Percentiles rank a stretch among this genome's conserved stretches.
phyloP scores from a whole-genome alignment of 129 eudicot genomes.

The Pulicaria dysenterica region DNA sequence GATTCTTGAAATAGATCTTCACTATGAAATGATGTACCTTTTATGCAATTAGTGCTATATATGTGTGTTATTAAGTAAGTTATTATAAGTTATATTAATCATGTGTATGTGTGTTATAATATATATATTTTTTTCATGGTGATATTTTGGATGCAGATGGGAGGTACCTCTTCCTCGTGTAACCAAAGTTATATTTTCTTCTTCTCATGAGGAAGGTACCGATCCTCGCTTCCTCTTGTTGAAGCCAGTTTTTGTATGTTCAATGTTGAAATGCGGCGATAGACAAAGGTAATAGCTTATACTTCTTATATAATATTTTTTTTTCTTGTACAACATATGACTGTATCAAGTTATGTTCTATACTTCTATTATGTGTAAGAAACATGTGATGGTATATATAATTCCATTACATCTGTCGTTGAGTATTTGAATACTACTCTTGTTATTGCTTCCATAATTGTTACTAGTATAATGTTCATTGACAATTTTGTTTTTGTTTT shows the following conservation, averaged over 20 bases:
- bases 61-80: not conserved
- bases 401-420: not conserved
- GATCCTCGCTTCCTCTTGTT: slow-evolving; percentile 91
- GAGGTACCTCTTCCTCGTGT: slow-evolving; percentile 75
- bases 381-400: slow-evolving; percentile 10
- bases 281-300: slow-evolving; percentile 64
- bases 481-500: not conserved
- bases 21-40: too few species aligned
- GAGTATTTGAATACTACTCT: not conserved
- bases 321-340: not conserved
- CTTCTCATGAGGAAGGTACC: slow-evolving; percentile 46
- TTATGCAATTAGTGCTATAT: too few species aligned
- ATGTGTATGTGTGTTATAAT: too few species aligned
- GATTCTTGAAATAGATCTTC: too few species aligned
- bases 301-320: not conserved
- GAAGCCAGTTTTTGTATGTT: slow-evolving; percentile 82
- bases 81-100: slow-evolving; percentile 4
- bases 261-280: slow-evolving; percentile 63
- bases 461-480: slow-evolving; percentile 7
- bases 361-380: not conserved
- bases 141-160: slow-evolving; percentile 62
- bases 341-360: not conserved
- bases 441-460: not conserved
- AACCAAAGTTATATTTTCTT: slow-evolving; percentile 47
- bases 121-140: slow-evolving; percentile 3